phyloP scores from a whole-genome alignment of 345 rosid genomes.

The Sonneratia caseolaris region DNA sequence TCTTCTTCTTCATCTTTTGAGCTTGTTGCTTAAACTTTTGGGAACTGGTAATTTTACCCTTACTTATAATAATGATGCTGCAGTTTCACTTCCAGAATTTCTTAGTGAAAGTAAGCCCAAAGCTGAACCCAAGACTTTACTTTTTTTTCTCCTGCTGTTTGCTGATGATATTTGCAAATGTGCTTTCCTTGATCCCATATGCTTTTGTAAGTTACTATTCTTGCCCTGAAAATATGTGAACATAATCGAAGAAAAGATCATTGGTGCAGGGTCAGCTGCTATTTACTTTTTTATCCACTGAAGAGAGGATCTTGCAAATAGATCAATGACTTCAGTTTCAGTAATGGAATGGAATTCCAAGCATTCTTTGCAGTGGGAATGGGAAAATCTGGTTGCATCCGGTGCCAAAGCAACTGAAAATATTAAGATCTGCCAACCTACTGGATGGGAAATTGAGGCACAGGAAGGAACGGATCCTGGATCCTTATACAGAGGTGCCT shows the following conservation, averaged over 20 bases:
- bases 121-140: not conserved
- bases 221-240: not conserved
- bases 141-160: not conserved
- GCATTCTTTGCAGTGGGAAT: conserved; percentile 63
- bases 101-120: not conserved
- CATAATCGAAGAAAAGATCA: not conserved
- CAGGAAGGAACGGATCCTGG: conserved; percentile 52
- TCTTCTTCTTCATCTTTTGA: too few species aligned
- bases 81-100: not conserved
- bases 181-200: not conserved
- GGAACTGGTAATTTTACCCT: not conserved
- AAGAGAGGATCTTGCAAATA: not conserved
- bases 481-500: conserved; percentile 29
- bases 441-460: conserved; percentile 59
- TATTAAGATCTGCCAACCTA: conserved; percentile 34
- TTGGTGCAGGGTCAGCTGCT: conserved; percentile 7
- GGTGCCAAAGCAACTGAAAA: conserved; percentile 41
- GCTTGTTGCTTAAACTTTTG: too few species aligned
- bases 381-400: conserved; percentile 61
- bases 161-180: not conserved
- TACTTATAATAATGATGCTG: not conserved
- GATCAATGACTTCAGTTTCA: conserved; percentile 28
- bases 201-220: not conserved
- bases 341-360: conserved; percentile 81
- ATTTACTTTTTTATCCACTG: not conserved